These are phyloP conservation scores for Pythium apleroticum DNA, from an alignment of 352 stramenopile genomes.

Conservation along the genomic window DNA sequence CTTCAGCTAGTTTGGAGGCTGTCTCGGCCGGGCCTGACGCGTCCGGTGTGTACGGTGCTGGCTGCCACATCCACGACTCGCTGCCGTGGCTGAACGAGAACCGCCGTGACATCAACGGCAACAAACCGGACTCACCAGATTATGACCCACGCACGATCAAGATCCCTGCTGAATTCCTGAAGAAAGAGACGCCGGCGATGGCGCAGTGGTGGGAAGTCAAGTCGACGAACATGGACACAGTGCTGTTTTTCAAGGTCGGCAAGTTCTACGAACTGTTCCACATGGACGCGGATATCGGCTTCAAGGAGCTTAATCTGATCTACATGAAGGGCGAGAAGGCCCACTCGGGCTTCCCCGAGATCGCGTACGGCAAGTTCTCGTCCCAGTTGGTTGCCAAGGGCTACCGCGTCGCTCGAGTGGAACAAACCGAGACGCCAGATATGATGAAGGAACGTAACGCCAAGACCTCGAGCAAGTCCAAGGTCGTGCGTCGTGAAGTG, in stretches of 20 bases:
- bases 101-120: constrained; percentile 88
- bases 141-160: constrained; percentile 94
- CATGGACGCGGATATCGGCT: constrained; percentile 98
- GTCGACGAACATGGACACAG: constrained; percentile 95
- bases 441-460: constrained; percentile 94
- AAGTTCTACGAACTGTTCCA: constrained; percentile 98
- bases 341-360: constrained; percentile 98
- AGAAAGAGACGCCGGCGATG: constrained; percentile 94
- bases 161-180: constrained; percentile 86
- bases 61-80: constrained; percentile 90
- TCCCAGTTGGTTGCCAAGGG: constrained; percentile 93
- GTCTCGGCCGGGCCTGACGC: constrained; percentile 26
- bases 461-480: constrained; percentile 64
- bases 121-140: constrained; percentile 73
- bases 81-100: constrained; percentile 88
- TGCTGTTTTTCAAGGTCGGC: constrained; percentile 99
- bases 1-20: constrained; percentile 6
- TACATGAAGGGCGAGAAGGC: constrained; percentile 99
- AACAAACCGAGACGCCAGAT: constrained; percentile 99
- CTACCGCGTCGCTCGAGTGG: constrained; percentile 97
- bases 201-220: constrained; percentile 99
- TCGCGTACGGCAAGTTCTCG: constrained; percentile 96
- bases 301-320: constrained; percentile 94
- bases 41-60: constrained; percentile 47
- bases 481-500: constrained; percentile 94